Base-by-base conservation (phyloP, 192 early-diverging fungal genomes). In the Coemansia aciculifera region DNA sequence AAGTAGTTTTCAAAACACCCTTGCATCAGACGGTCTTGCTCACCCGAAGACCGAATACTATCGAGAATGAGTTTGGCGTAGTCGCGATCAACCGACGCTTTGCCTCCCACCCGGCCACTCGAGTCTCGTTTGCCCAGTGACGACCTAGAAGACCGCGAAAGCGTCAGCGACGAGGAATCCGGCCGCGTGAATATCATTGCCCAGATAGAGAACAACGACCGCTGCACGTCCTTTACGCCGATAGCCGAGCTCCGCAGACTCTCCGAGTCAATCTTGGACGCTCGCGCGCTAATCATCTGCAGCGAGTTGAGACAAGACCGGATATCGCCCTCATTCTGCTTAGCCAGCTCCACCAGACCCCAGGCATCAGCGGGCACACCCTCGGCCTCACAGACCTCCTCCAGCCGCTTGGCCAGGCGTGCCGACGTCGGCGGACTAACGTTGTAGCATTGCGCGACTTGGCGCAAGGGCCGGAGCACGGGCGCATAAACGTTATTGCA, bases 401-500 rank as follows among this genome's bases (percentile, higher is more conserved):
- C 84, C 44, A 99, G 83, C 23, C 94, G 85, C 62, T 85, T 85
- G 0, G 92, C 91, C 42, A 99, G 79, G 5, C 85, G 75, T 9
- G 86, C 71, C 0, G 88, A 71, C 3, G 89, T 83, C 0, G 90
- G 87, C 24, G 88, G 85, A n/a, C 79, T 78, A 59, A 99, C 91
- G 51, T 86, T 81, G 69, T 89, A 76, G 40, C 89, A 77, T 64
- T 94, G 87, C 7, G 94, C 92, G 39, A 93, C 85, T n/a, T 78
- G 75, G 17, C 95, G 86, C 43, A 99, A 80, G 1, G 92, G 91
- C 31, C 95, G 90, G 60, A 99, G 81, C 9, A 89, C 92, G 21
- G 95, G 88, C 5, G 93, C 92, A 80, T 93, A 99, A 60, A 85
- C 89, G 77, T 98, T 95, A 77, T 99, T 99, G 86, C 97, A 99